Evolutionary conservation across 1,284 basidiomycete genomes (phyloP), one percentile per base, ranked within the genome.

Genomic region (Abortiporus biennis): DNA sequence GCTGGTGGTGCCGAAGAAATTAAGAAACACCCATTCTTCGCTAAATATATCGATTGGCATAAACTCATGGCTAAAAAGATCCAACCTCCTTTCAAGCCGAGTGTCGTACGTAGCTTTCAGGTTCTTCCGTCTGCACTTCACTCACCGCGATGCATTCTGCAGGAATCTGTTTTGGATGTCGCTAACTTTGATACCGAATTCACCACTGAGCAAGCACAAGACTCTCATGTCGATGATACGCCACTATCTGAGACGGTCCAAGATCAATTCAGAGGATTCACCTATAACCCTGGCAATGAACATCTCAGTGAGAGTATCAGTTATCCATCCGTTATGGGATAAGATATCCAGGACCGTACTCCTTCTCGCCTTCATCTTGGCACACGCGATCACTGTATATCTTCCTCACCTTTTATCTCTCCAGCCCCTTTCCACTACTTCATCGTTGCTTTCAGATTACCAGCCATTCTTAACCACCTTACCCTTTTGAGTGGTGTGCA

Each of bases 61-160:
- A 88, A 85, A 48, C 68, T 99, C 19, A 67, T 96, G 41, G 82
- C 85, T 30, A 99, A 97, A 73, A 95, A 97, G 72, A 95, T 97
- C 42, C 92, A 93, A 54, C 94, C 96, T 5, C 90, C 93, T 2
- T 99, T 98, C 75, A 99, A 99, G 68, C 96, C 96, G 2, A 90
- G 87, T 51, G 95, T 99, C 47, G 88, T 89, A 64, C 61, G 85
- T 54, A 5, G 11, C 22, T 71, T 16, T 17, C 27, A 3, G 9
- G 8, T 9, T 11, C 33, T 8, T 12, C 16, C 33, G 9, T 12
- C 33, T 8, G 9, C 8, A 12, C 8, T 9, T 34, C 33, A 11
- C 33, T 8, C 33, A 11, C 8, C 8, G 11, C 33, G 33, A 16
- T 17, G 8, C 8, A 11, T 34, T 34, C 17, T 8, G 17, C 47